Percentiles rank a stretch among this genome's conserved stretches.
Conservation (phyloP, 192 early-diverging fungal genomes). For the Backusella westeae region DNA sequence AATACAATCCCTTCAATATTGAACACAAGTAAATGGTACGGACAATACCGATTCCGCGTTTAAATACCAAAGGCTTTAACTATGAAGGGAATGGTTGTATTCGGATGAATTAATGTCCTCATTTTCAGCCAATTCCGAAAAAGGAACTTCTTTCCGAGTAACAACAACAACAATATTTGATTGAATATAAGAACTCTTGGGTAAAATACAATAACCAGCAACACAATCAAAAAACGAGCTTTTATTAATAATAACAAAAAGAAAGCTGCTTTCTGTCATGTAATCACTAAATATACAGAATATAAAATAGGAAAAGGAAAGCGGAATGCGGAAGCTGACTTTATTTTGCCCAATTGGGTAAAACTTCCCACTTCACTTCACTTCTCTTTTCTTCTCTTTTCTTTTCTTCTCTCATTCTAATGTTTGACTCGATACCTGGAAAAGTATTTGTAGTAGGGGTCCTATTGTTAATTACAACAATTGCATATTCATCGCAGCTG, state of each 20-base stretch:
- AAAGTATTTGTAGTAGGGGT: constrained; percentile 35
- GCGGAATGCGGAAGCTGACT: neutral
- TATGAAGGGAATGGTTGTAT: neutral
- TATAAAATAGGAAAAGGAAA: neutral
- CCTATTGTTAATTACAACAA: constrained; percentile 19
- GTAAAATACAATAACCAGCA: too few relatives aligned
- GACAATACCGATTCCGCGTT: neutral
- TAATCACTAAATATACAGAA: neutral
- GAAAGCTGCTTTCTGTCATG: neutral
- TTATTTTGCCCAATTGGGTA: neutral
- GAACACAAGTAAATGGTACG: neutral
- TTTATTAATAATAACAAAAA: neutral
- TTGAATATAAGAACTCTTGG: too few relatives aligned
- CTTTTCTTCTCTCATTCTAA: neutral
- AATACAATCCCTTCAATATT: neutral
- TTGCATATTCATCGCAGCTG: constrained; percentile 37
- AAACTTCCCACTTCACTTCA: neutral
- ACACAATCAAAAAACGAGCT: neutral
- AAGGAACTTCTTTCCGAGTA: neutral
- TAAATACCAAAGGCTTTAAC: neutral
- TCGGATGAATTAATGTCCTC: neutral
- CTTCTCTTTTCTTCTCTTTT: neutral
- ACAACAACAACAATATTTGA: too few relatives aligned
- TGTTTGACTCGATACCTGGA: constrained; percentile 31
- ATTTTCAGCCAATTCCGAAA: neutral